Percentiles rank a stretch among this genome's conserved stretches.
Evolutionary conservation across 2,329 filamentous ascomycete genomes (phyloP).

Genomic region (Claviceps africana): DNA sequence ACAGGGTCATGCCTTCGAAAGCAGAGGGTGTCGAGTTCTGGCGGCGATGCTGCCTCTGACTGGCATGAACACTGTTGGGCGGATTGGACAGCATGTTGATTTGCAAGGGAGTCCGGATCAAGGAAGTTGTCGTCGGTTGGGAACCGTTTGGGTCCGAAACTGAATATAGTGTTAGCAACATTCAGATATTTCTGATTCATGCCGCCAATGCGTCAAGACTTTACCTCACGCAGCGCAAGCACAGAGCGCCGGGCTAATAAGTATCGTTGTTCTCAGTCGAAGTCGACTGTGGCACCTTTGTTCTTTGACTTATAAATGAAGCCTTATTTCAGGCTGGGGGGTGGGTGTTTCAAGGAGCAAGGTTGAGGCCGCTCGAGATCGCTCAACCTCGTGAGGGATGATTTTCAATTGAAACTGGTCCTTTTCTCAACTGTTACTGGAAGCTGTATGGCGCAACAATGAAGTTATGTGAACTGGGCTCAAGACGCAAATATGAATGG

Average conservation of each 20-base stretch:
- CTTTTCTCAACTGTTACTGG: neutral
- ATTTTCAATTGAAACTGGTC: conserved; percentile 2
- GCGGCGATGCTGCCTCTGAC: conserved; percentile 50
- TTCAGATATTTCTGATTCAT: neutral
- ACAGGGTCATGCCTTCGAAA: conserved; percentile 61
- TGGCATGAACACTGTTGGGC: conserved; percentile 55
- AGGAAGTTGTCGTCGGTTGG: conserved; percentile 36
- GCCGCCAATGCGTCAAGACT: conserved; percentile 11
- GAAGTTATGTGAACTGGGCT: conserved; percentile 10
- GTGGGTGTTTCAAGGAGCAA: conserved; percentile 8
- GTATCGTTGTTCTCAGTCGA: conserved; percentile 35
- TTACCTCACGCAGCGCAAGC: conserved; percentile 76
- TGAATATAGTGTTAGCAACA: conserved; percentile 10
- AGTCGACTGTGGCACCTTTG: conserved; percentile 22
- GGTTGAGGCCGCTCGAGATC: conserved; percentile 9
- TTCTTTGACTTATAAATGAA: conserved; percentile 8
- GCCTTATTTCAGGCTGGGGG: conserved; percentile 21
- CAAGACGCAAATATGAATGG: conserved; percentile 14
- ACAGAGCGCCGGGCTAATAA: conserved; percentile 58
- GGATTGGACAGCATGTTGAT: conserved; percentile 67
- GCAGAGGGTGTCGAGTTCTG: conserved; percentile 74
- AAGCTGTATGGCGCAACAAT: conserved; percentile 5
- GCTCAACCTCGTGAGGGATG: conserved; percentile 7
- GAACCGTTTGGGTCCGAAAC: conserved; percentile 35
- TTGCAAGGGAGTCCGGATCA: conserved; percentile 56